Conservation (phyloP, 768 basidiomycete genomes). For the Boletus pseudo-olivaceus region DNA sequence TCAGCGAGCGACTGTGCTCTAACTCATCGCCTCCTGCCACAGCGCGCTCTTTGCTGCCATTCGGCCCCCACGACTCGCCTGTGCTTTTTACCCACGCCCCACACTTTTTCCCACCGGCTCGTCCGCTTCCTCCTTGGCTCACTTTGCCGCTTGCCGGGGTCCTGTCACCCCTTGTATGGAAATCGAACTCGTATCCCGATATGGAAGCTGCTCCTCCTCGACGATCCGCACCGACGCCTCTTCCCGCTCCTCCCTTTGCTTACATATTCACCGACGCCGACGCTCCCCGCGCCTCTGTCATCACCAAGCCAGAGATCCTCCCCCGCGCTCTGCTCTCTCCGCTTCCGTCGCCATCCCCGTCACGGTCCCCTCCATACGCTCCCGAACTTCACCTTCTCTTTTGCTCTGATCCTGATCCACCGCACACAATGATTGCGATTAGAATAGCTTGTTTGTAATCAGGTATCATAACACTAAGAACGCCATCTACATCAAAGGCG, state of each 20-base stretch:
- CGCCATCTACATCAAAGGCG: too few relatives aligned
- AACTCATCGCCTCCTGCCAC: too few relatives aligned
- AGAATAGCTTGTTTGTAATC: slow-evolving; percentile 28
- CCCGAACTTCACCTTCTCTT: slow-evolving; percentile 23
- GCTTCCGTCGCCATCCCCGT: slow-evolving; percentile 15
- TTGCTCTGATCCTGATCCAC: slow-evolving; percentile 4
- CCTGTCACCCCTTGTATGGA: slow-evolving; percentile 19
- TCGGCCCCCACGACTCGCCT: too few relatives aligned
- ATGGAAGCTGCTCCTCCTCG: slow-evolving; percentile 16
- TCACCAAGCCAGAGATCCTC: too few relatives aligned
- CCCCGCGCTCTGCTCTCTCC: slow-evolving; percentile 11
- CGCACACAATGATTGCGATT: slow-evolving; percentile 17
- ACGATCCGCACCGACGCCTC: slow-evolving; percentile 31
- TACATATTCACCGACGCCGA: slow-evolving; percentile 23
- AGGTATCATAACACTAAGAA: slow-evolving; percentile 30
- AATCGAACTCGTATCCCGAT: slow-evolving; percentile 19
- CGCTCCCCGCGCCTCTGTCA: too few relatives aligned
- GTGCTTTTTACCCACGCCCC: slow-evolving; percentile 15
- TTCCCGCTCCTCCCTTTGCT: slow-evolving; percentile 10
- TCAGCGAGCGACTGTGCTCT: slow-evolving; percentile 23
- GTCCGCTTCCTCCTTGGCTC: slow-evolving; percentile 27
- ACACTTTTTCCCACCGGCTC: slow-evolving; percentile 19
- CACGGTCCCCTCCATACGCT: slow-evolving; percentile 9
- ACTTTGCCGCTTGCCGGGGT: slow-evolving; percentile 30
- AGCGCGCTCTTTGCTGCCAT: slow-evolving; percentile 26